Percentiles rank a stretch among this genome's conserved stretches.
These are phyloP conservation scores for Calonectria honghensis DNA, from an alignment of 2,329 filamentous ascomycete species.

Conservation along the genomic window DNA sequence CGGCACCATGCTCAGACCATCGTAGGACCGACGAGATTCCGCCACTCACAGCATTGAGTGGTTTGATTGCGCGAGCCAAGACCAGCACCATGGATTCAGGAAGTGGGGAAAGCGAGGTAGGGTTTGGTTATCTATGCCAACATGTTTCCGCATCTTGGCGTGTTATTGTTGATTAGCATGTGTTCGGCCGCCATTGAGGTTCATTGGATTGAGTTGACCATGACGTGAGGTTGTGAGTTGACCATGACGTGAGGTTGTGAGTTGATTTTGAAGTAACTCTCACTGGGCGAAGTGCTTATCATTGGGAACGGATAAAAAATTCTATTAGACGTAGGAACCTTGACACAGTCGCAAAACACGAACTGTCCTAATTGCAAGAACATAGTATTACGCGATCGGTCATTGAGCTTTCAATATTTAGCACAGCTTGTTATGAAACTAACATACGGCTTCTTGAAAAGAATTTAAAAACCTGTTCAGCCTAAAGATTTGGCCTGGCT, in stretches of 20 bases:
- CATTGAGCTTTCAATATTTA: too few relatives aligned
- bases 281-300: too few relatives aligned
- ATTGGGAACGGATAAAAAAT: too few relatives aligned
- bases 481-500: constrained; percentile 27
- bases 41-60: constrained; percentile 25
- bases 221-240: neutral
- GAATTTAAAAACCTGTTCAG: too few relatives aligned
- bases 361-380: too few relatives aligned
- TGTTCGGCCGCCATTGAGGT: too few relatives aligned
- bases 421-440: neutral
- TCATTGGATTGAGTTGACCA: neutral
- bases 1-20: neutral
- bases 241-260: neutral
- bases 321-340: too few relatives aligned
- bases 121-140: neutral
- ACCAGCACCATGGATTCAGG: neutral
- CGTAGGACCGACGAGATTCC: constrained; percentile 32
- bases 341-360: too few relatives aligned
- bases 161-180: neutral
- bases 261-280: too few relatives aligned
- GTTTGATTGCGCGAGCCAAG: neutral
- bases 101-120: neutral
- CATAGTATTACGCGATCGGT: too few relatives aligned
- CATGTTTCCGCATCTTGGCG: neutral
- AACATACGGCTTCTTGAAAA: neutral